A percentile compares a stretch with the other conserved stretches of the same genome.
Evolutionary conservation across 305 asterid genomes (phyloP).

Genomic region (Withania somnifera): DNA sequence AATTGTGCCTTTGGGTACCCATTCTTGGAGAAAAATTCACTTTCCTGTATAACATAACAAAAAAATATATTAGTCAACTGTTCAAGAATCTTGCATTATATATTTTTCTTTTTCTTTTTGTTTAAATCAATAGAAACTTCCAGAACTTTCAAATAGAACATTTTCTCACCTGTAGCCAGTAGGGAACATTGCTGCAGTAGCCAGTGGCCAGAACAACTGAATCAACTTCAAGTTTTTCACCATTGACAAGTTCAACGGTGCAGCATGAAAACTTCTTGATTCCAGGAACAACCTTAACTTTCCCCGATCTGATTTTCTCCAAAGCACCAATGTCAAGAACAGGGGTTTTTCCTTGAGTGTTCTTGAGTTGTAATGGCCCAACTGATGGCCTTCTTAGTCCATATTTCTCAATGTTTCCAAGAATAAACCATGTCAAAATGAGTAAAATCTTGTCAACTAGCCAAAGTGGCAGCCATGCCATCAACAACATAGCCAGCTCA

Average conservation of each 20-base stretch:
- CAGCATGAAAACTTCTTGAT: constrained; percentile 36
- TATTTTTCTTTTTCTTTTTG: neutral
- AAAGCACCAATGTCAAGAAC: constrained; percentile 82
- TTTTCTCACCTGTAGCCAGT: constrained; percentile 66
- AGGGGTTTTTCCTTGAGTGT: constrained; percentile 69
- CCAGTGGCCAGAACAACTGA: constrained; percentile 79
- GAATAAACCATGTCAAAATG: constrained; percentile 54
- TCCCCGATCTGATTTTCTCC: constrained; percentile 48
- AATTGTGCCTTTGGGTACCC: constrained; percentile 34
- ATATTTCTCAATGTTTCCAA: constrained; percentile 55
- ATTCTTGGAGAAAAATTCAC: constrained; percentile 30
- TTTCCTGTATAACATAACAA: constrained; percentile 15
- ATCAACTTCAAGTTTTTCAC: constrained; percentile 37
- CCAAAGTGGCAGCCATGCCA: constrained; percentile 75
- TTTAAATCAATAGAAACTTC: neutral
- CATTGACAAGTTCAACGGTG: constrained; percentile 41
- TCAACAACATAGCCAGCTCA: constrained; percentile 50
- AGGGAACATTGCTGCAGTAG: constrained; percentile 81
- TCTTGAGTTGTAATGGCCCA: constrained; percentile 72
- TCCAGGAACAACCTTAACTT: constrained; percentile 50
- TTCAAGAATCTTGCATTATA: neutral
- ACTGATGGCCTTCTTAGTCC: constrained; percentile 54
- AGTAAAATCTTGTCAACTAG: constrained; percentile 65
- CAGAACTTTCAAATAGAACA: neutral
- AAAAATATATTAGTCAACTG: neutral